A percentile compares a stretch with the other conserved stretches of the same genome.
Conservation (phyloP, 1,139 yeast species). For the Hyphopichia burtonii region DNA sequence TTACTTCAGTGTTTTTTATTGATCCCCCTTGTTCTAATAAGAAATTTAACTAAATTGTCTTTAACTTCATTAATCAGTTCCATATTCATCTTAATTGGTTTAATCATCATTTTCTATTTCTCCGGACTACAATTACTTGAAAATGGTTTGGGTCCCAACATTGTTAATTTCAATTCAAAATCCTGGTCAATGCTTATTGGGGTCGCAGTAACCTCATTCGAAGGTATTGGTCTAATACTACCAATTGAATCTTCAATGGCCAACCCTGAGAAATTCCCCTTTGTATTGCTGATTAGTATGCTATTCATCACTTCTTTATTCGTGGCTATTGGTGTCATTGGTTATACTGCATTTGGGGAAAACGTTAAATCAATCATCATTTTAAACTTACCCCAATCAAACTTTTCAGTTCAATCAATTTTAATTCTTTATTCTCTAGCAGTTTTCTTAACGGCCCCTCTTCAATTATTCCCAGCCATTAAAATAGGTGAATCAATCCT, state of each 20-base stretch:
- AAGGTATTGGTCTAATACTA: slow-evolving; percentile 74
- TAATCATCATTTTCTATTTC: slow-evolving; percentile 61
- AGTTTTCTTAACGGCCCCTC: slow-evolving; percentile 70
- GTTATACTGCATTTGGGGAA: slow-evolving; percentile 70
- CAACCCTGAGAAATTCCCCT: slow-evolving; percentile 68
- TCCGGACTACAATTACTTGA: slow-evolving; percentile 44
- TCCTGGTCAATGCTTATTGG: slow-evolving; percentile 76
- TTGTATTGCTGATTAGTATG: slow-evolving; percentile 61
- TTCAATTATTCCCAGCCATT: slow-evolving; percentile 76
- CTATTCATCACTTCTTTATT: slow-evolving; percentile 58
- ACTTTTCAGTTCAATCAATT: slow-evolving; percentile 62
- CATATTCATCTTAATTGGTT: slow-evolving; percentile 61
- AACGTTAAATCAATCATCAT: slow-evolving; percentile 67
- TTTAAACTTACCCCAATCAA: slow-evolving; percentile 65
- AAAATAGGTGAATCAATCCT: slow-evolving; percentile 64
- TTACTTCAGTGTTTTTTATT: slow-evolving; percentile 55
- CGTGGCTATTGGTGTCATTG: slow-evolving; percentile 61
- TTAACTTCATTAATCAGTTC: slow-evolving; percentile 68
- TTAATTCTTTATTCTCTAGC: slow-evolving; percentile 71
- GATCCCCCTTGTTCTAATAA: slow-evolving; percentile 66
- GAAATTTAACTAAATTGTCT: slow-evolving; percentile 71
- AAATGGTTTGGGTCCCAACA: slow-evolving; percentile 52
- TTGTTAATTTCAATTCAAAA: slow-evolving; percentile 52
- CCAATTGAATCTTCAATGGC: slow-evolving; percentile 79
- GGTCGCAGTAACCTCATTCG: slow-evolving; percentile 79